Percentiles rank a stretch among this genome's conserved stretches.
These are phyloP conservation scores for Claviceps lovelessii DNA, from an alignment of 2,329 filamentous ascomycete genomes.

Conservation along the genomic window DNA sequence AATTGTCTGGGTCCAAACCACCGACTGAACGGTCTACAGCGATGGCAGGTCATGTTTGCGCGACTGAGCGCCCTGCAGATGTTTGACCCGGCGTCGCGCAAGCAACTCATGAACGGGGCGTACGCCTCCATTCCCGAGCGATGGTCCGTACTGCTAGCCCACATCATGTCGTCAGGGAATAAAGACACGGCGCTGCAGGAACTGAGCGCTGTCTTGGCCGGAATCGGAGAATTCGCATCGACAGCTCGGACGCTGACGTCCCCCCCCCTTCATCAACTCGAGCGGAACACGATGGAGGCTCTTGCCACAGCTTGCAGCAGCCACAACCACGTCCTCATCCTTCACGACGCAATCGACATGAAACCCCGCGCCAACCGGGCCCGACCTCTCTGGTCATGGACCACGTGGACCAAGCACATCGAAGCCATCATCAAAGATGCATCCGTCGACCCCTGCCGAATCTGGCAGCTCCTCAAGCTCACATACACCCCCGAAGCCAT, in stretches of 20 bases:
- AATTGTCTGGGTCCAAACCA: background rate
- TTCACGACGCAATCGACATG: conserved; percentile 10
- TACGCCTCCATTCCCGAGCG: conserved; percentile 8
- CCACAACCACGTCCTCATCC: conserved; percentile 12
- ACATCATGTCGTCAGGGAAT: conserved; percentile 2
- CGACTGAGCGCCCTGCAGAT: conserved; percentile 5
- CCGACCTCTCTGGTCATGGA: conserved; percentile 17
- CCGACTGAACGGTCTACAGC: conserved; percentile 7
- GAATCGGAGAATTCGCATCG: conserved; percentile 7
- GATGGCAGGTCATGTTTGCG: conserved; percentile 11
- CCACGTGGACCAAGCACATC: conserved; percentile 18
- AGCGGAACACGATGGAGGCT: conserved; percentile 6
- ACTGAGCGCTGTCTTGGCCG: conserved; percentile 7
- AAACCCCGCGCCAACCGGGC: conserved; percentile 1
- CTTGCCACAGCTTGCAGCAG: conserved; percentile 11
- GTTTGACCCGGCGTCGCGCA: conserved; percentile 2
- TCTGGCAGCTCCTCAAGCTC: conserved; percentile 18
- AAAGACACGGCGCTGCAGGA: conserved; percentile 4
- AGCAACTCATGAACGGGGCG: conserved; percentile 3
- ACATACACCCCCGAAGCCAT: background rate
- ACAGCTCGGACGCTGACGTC: conserved; percentile 4
- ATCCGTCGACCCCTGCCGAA: conserved; percentile 8
- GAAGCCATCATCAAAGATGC: conserved; percentile 20
- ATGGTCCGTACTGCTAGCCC: conserved; percentile 9
- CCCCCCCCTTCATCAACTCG: conserved; percentile 1